Base-by-base conservation (phyloP, 1,284 basidiomycete species). In the Cryptococcus maquisensis region DNA sequence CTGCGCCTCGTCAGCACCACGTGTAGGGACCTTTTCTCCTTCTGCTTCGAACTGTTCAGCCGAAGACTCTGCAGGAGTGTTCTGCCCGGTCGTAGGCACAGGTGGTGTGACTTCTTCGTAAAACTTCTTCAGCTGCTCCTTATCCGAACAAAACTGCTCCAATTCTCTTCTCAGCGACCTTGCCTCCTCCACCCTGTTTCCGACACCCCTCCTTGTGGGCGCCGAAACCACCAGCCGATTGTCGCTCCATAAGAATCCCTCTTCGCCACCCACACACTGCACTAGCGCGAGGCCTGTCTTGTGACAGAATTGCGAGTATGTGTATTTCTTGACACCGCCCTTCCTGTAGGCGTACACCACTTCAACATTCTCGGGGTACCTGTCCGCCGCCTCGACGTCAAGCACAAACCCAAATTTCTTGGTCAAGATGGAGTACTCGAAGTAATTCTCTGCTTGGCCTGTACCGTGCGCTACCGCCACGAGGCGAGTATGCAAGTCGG, bases 311-410 rank as follows among this genome's bases (percentile, higher is more conserved):
- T 95, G 92, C 8, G 89, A 88, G 72, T 90, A 83, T 56, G 82
- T 82, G 76, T 86, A 93, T 10, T 32, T 32, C 1, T 84, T 81
- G 43, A 24, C 43, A 32, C 81, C 79, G 9, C 59, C 48, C 24
- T 86, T 84, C 16, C 91, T 85, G 71, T 96, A 96, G 6, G 87
- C 88, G 74, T 96, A 96, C 41, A 86, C 80, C n/a, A 91, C 87
- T 59, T 92, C 87, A 54, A 94, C 81, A 28, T 83, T 80, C 42
- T 86, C 82, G 4, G 90, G 86, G 68, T 92, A 92, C 55, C 87
- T 75, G 28, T 82, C 80, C 6, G 81, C 82, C 0, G 87, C 86
- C 76, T 95, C 92, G 44, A 93, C 85, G 62, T 95, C 92, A 53
- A 96, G 77, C 55, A 93, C 85, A 74, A 92, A 94, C 15, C 84